Conservation (phyloP, 164 flowering plant genomes). For the Aristolochia fimbriata region DNA sequence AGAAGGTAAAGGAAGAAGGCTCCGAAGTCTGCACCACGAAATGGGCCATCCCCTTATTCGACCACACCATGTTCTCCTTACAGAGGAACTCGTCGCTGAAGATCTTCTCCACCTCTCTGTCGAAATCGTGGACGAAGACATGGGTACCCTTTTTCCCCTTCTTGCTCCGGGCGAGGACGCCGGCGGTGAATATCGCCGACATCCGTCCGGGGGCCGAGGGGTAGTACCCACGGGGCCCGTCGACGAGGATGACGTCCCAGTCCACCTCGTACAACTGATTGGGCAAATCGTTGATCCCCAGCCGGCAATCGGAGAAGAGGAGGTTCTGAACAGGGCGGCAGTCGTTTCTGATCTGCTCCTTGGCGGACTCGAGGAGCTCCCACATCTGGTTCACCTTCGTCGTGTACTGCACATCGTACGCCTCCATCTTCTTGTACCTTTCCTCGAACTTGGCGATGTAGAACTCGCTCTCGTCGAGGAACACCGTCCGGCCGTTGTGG, state of each 20-base stretch:
- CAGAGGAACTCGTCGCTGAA: slow-evolving; percentile 74
- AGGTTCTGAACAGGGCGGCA: slow-evolving; percentile 88
- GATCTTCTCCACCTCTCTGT: slow-evolving; percentile 50
- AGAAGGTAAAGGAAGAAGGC: slow-evolving; percentile 32
- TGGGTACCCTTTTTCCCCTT: slow-evolving; percentile 51
- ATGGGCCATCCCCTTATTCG: slow-evolving; percentile 51
- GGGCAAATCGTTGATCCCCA: slow-evolving; percentile 79
- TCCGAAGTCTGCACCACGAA: slow-evolving; percentile 58
- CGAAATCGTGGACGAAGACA: slow-evolving; percentile 72
- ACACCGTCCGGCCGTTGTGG: slow-evolving; percentile 57
- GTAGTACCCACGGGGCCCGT: slow-evolving; percentile 81
- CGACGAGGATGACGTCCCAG: slow-evolving; percentile 88
- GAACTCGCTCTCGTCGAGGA: slow-evolving; percentile 69
- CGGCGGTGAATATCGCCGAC: slow-evolving; percentile 80
- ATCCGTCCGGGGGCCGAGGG: slow-evolving; percentile 75
- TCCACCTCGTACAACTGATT: slow-evolving; percentile 76
- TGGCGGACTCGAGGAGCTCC: slow-evolving; percentile 39
- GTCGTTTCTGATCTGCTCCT: slow-evolving; percentile 48
- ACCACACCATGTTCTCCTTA: slow-evolving; percentile 58
- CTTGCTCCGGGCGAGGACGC: slow-evolving; percentile 81
- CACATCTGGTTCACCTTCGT: slow-evolving; percentile 50
- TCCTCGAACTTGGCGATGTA: slow-evolving; percentile 39
- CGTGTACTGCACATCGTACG: slow-evolving; percentile 78
- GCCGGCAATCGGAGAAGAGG: slow-evolving; percentile 74
- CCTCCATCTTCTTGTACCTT: slow-evolving; percentile 51